Conservation (phyloP, 805 yeast species). For the Ogataea haglerorum region DNA sequence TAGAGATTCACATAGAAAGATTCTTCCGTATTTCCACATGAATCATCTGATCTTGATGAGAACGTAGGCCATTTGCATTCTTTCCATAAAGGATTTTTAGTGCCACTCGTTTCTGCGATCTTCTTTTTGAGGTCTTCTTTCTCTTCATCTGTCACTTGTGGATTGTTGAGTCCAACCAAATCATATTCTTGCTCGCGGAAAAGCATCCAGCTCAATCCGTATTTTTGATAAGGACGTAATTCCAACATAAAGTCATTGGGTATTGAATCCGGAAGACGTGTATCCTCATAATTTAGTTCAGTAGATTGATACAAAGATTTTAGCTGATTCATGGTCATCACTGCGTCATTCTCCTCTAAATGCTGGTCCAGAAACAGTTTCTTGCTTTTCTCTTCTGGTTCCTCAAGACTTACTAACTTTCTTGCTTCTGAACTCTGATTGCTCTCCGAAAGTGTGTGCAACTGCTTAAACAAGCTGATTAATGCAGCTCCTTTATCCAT, state of each 20-base stretch:
- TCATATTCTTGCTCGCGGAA: slow-evolving; percentile 64
- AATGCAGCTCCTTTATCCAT: slow-evolving; percentile 7
- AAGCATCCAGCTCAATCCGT: slow-evolving; percentile 89
- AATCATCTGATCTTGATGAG: background rate
- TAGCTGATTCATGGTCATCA: slow-evolving; percentile 64
- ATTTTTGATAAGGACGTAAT: slow-evolving; percentile 75
- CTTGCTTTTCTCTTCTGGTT: slow-evolving; percentile 44
- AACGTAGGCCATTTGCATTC: slow-evolving; percentile 66
- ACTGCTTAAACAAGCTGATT: slow-evolving; percentile 14
- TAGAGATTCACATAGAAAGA: slow-evolving; percentile 72
- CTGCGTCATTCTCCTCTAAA: slow-evolving; percentile 9
- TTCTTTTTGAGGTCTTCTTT: slow-evolving; percentile 25
- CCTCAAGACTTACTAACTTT: slow-evolving; percentile 50
- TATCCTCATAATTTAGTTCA: slow-evolving; percentile 42
- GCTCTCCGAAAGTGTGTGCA: background rate
- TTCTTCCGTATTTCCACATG: background rate
- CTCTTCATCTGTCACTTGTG: slow-evolving; percentile 19
- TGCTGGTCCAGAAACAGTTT: slow-evolving; percentile 4
- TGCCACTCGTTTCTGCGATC: slow-evolving; percentile 39
- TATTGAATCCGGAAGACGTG: slow-evolving; percentile 60
- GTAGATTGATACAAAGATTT: slow-evolving; percentile 72
- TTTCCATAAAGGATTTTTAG: slow-evolving; percentile 84
- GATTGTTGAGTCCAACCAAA: slow-evolving; percentile 35
- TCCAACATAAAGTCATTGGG: slow-evolving; percentile 52
- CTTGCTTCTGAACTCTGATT: slow-evolving; percentile 3